Base-by-base conservation (phyloP, 345 rosid species). In the Leavenworthia alabamica region DNA sequence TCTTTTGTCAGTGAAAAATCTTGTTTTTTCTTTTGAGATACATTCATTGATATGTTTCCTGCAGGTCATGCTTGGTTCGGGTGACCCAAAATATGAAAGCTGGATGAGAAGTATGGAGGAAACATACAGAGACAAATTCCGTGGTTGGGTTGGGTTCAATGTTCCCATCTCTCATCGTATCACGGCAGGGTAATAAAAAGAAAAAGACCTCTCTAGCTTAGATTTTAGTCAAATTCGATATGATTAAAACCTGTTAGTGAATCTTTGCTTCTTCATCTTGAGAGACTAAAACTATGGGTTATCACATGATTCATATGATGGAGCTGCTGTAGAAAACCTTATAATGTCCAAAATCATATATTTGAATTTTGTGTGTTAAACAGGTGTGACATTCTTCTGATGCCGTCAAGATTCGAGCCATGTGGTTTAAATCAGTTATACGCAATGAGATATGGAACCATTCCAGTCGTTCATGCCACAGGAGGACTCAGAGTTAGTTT, bases 371-470 rank as follows among this genome's bases (percentile, higher is more conserved):
- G n/a, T 14, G 6, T 40, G 32, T 44, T 17, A 62, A 78, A 72
- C 88, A 92, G 98, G 6, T 87, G 95, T 65, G 98, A 92, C 81
- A 89, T 92, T 78, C 76, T 92, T 56, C 73, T 92, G 74, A 92
- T 92, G 98, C 97, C 98, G 16, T 92, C 98, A 65, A 84, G 98
- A 78, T 92, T 89, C 17, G 98, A 92, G 62, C 98, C 98, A 0
- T 92, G 98, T 20, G 98, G 97, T 13, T 78, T 92, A 71, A 92
- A 92, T 80, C 98, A 92, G 53, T 68, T 92, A 73, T 92, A 86
- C 26, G 98, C 98, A 37, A 89, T 92, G 98, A 85, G 87, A 89
- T 92, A 92, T n/a, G 97, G 85, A 62, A 83, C 98, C 14, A 61
- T 89, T 17, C 98, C 97, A 2, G 95, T 92, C 6, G 98, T 92